Base-by-base conservation (phyloP, 495 filamentous ascomycete genomes). In the Xylaria bambusicola region DNA sequence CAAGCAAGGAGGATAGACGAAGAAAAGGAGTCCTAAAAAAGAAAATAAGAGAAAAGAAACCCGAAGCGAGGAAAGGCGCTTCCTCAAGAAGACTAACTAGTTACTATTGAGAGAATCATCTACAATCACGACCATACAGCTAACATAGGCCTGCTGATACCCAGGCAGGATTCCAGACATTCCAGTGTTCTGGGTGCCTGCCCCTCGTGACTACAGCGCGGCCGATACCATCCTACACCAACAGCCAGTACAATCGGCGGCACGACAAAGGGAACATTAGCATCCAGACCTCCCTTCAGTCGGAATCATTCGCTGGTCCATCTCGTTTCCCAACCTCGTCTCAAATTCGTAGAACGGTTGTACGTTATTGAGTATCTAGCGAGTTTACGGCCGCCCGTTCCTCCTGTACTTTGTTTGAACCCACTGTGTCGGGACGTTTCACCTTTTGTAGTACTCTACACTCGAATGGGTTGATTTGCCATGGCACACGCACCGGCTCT, bases 401-500 rank as follows among this genome's bases (percentile, higher is more conserved):
- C 45, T 42, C 17, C 46, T 21, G 46, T 15, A 15, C 40, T 38
- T 51, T 44, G 35, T 33, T 24, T 21, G 9, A 17, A 20, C 36
- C 24, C 35, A 6, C 12, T 17, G 29, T 21, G 48, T 60, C 8
- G 27, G n/a, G 20, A 20, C 45, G 8, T 31, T 52, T 23, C 15
- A 18, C 36, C 56, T 40, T 41, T 12, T n/a, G 21, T 12, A 24
- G 26, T 50, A 44, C n/a, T 46, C 57, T 60, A 40, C 44, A 48
- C n/a, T 65, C 70, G 64, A 46, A 71, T 71, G 77, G 71, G 76
- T 69, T 73, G 72, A 72, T 69, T 67, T 69, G 72, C 60, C 58
- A 80, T 79, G 79, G 79, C 78, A 64, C 72, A 79, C 71, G 73
- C 75, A 72, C 77, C 80, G 61, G 68, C 63, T 61, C 66, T 77